Conservation (phyloP, 1,139 yeast species). For the Saccharomyces pastorianus region DNA sequence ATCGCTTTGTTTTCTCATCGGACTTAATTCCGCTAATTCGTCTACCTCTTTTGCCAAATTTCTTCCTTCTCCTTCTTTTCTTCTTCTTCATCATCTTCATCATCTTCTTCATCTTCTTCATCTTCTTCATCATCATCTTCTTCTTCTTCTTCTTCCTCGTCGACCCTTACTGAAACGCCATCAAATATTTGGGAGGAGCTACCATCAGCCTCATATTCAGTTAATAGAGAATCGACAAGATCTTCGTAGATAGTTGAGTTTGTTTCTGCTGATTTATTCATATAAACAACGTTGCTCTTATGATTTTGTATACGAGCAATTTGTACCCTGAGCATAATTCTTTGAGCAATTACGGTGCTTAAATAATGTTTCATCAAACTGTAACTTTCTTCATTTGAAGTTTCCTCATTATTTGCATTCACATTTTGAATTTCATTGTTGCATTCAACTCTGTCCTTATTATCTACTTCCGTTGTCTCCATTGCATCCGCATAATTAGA, state of each 20-base stretch:
- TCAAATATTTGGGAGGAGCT: constrained; percentile 4
- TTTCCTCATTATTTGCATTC: constrained; percentile 5
- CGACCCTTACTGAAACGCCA: background rate
- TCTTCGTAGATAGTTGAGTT: constrained; percentile 11
- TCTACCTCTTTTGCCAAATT: constrained; percentile 4
- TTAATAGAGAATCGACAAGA: constrained; percentile 18
- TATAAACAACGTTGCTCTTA: background rate
- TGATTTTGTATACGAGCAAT: constrained; percentile 18
- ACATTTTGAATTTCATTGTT: background rate
- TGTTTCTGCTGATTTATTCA: constrained; percentile 1
- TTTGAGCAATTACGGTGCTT: constrained; percentile 21
- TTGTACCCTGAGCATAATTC: constrained; percentile 25
- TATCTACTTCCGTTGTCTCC: background rate
- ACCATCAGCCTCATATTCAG: constrained; percentile 14
- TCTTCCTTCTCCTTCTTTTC: constrained; percentile 4
- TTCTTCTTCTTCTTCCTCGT: constrained; percentile 4
- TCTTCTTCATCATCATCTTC: constrained; percentile 2
- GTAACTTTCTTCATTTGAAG: constrained; percentile 4
- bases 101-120: constrained; percentile 5
- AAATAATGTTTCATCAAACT: constrained; percentile 19
- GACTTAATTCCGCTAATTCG: background rate
- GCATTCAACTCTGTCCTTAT: background rate
- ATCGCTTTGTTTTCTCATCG: constrained; percentile 2
- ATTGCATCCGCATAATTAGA: constrained; percentile 1
- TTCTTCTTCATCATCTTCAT: constrained; percentile 3